These are phyloP conservation scores for Suillus americanus DNA, from an alignment of 768 basidiomycete genomes.

Conservation along the genomic window DNA sequence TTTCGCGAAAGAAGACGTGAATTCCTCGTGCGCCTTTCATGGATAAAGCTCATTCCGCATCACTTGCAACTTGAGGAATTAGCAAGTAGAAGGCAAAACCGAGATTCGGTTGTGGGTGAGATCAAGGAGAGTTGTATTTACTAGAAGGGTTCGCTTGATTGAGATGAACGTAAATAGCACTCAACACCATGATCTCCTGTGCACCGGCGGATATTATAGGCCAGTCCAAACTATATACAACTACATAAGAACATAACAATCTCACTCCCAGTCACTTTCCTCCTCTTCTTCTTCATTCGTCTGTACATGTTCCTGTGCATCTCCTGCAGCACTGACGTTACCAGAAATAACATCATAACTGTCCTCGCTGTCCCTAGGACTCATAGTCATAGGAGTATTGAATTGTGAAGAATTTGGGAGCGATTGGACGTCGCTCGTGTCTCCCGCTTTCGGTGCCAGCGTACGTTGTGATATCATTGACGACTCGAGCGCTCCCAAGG, in stretches of 20 bases:
- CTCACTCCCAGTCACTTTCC: slow-evolving; percentile 62
- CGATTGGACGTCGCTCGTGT: slow-evolving; percentile 20
- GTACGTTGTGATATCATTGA: slow-evolving; percentile 24
- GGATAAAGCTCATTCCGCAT: slow-evolving; percentile 30
- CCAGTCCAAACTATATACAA: slow-evolving; percentile 21
- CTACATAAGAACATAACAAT: not conserved
- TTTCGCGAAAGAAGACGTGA: slow-evolving; percentile 29
- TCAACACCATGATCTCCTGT: not conserved
- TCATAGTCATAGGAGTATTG: slow-evolving; percentile 36
- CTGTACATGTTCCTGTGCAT: slow-evolving; percentile 21
- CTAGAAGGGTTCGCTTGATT: not conserved
- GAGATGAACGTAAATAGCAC: slow-evolving; percentile 6
- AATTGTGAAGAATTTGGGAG: slow-evolving; percentile 32
- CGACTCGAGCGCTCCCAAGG: slow-evolving; percentile 9
- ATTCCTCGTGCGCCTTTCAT: slow-evolving; percentile 26
- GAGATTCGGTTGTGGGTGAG: not conserved
- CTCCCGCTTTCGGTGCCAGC: slow-evolving; percentile 21
- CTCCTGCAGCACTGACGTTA: slow-evolving; percentile 45
- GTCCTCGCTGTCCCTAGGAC: slow-evolving; percentile 60
- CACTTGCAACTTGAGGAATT: slow-evolving; percentile 9
- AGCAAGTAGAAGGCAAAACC: not conserved
- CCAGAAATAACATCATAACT: slow-evolving; percentile 68
- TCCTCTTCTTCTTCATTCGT: slow-evolving; percentile 41
- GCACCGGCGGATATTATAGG: not conserved
- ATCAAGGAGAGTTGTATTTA: not conserved